Evolutionary conservation across 371 early-diverging fungal genomes (phyloP).

Genomic region (Lichtheimia hyalospora): DNA sequence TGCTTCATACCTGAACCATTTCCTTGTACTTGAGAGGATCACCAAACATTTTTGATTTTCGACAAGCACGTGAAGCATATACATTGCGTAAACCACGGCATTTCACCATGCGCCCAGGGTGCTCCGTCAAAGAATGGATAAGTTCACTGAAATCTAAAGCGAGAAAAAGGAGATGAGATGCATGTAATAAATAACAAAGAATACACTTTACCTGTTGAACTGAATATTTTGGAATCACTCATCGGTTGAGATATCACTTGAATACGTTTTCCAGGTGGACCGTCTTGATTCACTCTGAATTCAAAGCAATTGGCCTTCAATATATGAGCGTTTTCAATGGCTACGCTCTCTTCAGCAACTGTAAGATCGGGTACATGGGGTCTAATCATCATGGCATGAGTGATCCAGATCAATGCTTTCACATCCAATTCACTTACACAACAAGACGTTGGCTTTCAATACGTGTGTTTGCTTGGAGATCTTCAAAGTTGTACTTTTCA

Average conservation of each 20-base stretch:
- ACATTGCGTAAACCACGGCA: conserved; percentile 64
- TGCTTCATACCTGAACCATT: conserved; percentile 64
- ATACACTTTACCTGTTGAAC: conserved; percentile 36
- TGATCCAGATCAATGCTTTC: background rate
- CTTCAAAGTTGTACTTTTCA: conserved; percentile 97
- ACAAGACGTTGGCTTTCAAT: conserved; percentile 67
- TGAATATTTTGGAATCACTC: conserved; percentile 64
- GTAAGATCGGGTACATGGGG: conserved; percentile 64
- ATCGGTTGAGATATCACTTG: conserved; percentile 66
- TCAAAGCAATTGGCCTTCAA: conserved; percentile 83
- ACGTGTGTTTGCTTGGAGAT: conserved; percentile 57
- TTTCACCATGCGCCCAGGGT: conserved; percentile 55
- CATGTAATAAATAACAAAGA: conserved; percentile 7
- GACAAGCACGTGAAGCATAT: conserved; percentile 82
- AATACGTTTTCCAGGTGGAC: conserved; percentile 63
- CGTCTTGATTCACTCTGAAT: conserved; percentile 56
- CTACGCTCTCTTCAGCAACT: conserved; percentile 77
- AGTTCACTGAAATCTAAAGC: conserved; percentile 76
- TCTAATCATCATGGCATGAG: conserved; percentile 12
- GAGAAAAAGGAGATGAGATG: background rate
- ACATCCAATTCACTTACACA: conserved; percentile 14
- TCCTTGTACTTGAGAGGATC: conserved; percentile 61
- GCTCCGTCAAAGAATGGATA: conserved; percentile 45
- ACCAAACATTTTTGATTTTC: conserved; percentile 81
- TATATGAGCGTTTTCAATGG: conserved; percentile 72